Evolutionary conservation across 2,329 filamentous ascomycete species (phyloP).

Genomic region (Neobulgaria alba): DNA sequence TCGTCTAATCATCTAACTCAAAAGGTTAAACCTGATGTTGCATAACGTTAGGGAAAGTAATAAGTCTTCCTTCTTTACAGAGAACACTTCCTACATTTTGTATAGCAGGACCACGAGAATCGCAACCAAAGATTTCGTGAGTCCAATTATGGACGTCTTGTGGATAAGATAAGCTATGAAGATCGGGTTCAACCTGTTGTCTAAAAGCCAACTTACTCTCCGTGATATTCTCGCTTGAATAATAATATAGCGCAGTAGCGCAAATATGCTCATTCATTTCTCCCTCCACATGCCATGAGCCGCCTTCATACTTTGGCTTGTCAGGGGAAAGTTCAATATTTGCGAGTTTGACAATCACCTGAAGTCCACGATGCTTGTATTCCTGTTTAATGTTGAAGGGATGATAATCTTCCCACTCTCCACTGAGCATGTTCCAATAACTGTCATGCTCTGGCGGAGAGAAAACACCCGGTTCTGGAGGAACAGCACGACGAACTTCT

Average conservation of each 20-base stretch:
- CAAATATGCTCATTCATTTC: conserved; percentile 43
- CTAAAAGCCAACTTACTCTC: conserved; percentile 35
- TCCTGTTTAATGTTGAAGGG: conserved; percentile 6
- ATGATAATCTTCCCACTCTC: too few relatives aligned
- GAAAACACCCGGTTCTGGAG: conserved; percentile 11
- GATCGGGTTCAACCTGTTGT: conserved; percentile 29
- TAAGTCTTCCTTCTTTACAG: conserved; percentile 32
- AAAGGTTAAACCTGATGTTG: conserved; percentile 47
- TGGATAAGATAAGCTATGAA: conserved; percentile 1
- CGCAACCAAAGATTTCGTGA: conserved; percentile 12
- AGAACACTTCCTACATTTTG: conserved; percentile 34
- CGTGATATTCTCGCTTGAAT: conserved; percentile 40
- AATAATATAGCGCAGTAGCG: conserved; percentile 44
- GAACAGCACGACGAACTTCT: background rate
- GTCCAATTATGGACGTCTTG: conserved; percentile 14
- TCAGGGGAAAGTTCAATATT: conserved; percentile 50
- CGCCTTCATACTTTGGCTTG: conserved; percentile 39
- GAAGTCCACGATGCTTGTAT: conserved; percentile 34
- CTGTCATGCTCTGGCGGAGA: too few relatives aligned
- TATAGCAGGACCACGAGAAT: conserved; percentile 6
- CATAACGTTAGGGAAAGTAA: conserved; percentile 36
- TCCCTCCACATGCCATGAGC: conserved; percentile 38
- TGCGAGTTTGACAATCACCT: conserved; percentile 56
- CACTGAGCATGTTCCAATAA: too few relatives aligned
- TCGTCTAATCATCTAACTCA: conserved; percentile 38